Evolutionary conservation across 108 stramenopile species (phyloP), one percentile per base, ranked within the genome.

Genomic region (Nitzschia palea): DNA sequence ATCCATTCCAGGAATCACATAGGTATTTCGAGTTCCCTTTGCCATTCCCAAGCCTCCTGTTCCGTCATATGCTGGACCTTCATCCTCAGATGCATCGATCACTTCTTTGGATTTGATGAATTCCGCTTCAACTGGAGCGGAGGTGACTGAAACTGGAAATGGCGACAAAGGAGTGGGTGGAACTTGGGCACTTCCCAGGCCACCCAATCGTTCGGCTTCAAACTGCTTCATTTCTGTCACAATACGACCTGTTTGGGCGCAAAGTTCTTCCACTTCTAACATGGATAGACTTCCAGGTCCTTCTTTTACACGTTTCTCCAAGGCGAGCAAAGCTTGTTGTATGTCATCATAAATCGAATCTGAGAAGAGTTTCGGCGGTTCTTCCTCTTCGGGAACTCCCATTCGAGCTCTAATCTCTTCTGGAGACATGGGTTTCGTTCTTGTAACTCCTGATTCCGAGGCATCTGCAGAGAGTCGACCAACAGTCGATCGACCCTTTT

Each of bases 1-100:
- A 48, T 89, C 89, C 89, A 94, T 94, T 18, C 86, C 87, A 3
- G 74, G 75, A 54, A 94, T 89, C 0, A 74, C 63, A 51, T 64
- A 82, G 23, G 93, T 94, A 51, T 94, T 94, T 12, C 54, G 58
- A 9, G 91, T 93, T 30, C 87, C 91, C 47, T 71, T 61, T 15
- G 90, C 74, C 28, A 84, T 58, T 9, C 86, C 88, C 42, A 69
- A 54, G 18, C 85, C 88, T 20, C 70, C 79, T 29, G 47, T 47
- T 36, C 84, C 82, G 57, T 77, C 71, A 64, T 60, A 86, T 36
- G 72, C 83, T 10, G 80, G 73, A 30, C 74, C 82, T n/a, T 83
- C 78, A 30, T 70, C 60, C 0, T 63, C 64, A 17, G 34, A 59
- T 25, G 61, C 62, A 36, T 80, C 73, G 22, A 63, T 27, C 15